Conservation (phyloP, 2,329 filamentous ascomycete species). For the Venturia pyrina region DNA sequence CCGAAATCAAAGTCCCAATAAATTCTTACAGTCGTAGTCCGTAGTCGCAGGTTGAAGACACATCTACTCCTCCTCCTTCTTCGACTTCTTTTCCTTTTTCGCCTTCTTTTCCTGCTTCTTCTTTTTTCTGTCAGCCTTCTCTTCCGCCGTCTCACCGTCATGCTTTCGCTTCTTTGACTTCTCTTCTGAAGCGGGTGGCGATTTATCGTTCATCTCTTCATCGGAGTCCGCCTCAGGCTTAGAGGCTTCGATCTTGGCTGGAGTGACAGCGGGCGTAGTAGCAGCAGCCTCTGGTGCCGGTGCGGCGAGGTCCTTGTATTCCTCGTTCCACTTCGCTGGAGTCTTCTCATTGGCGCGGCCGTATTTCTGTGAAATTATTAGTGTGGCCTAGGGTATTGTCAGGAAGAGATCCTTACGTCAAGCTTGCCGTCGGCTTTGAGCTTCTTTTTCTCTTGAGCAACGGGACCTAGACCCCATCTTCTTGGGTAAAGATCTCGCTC, state of each 20-base stretch:
- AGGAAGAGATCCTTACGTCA: slow-evolving; percentile 46
- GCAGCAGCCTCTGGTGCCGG: slow-evolving; percentile 28
- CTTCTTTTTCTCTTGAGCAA: slow-evolving; percentile 98
- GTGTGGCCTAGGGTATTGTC: slow-evolving; percentile 13
- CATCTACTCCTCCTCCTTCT: slow-evolving; percentile 5
- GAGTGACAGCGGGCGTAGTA: slow-evolving; percentile 27
- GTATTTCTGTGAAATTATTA: slow-evolving; percentile 56
- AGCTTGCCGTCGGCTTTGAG: slow-evolving; percentile 96
- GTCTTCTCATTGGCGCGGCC: slow-evolving; percentile 87
- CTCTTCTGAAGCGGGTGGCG: not conserved
- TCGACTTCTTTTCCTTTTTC: slow-evolving; percentile 30
- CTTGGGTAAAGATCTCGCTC: slow-evolving; percentile 95
- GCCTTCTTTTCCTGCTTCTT: slow-evolving; percentile 27
- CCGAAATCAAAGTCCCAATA: not conserved
- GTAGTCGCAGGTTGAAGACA: not conserved
- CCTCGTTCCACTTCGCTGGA: slow-evolving; percentile 81
- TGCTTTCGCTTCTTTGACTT: slow-evolving; percentile 39
- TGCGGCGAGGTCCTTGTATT: slow-evolving; percentile 57
- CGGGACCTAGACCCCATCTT: slow-evolving; percentile 90
- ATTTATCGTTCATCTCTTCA: slow-evolving; percentile 23
- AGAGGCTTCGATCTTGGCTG: slow-evolving; percentile 23
- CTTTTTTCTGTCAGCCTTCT: slow-evolving; percentile 33
- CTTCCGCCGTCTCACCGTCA: slow-evolving; percentile 30
- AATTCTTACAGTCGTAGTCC: not conserved
- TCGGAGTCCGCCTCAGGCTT: slow-evolving; percentile 28